A percentile compares a stretch with the other conserved stretches of the same genome.
phyloP scores from a whole-genome alignment of 2,329 filamentous ascomycete genomes.

The Aspergillus neoniger region DNA sequence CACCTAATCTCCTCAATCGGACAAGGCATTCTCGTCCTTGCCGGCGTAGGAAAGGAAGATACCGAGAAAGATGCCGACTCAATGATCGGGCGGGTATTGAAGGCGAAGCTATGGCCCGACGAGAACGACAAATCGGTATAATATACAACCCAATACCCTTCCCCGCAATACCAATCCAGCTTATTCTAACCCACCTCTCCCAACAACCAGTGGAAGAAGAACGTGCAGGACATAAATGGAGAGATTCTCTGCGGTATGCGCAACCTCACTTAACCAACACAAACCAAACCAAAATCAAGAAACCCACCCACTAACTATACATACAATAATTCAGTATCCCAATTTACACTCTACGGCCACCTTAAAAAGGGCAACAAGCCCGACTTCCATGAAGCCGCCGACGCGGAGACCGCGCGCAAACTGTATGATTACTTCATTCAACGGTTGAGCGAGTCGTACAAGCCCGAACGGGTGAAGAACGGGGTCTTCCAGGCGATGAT shows the following conservation, averaged over 20 bases:
- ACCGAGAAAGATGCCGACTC: slow-evolving; percentile 83
- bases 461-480: slow-evolving; percentile 77
- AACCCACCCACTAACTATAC: not conserved
- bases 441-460: slow-evolving; percentile 72
- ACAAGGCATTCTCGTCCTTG: slow-evolving; percentile 85
- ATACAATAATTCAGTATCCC: slow-evolving; percentile 67
- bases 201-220: slow-evolving; percentile 76
- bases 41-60: slow-evolving; percentile 86
- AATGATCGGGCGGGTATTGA: slow-evolving; percentile 82
- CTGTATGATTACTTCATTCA: slow-evolving; percentile 83
- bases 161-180: slow-evolving; percentile 4
- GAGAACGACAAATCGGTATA: slow-evolving; percentile 67
- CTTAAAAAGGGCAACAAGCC: slow-evolving; percentile 97
- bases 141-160: not conserved
- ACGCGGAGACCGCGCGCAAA: slow-evolving; percentile 72
- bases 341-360: slow-evolving; percentile 89
- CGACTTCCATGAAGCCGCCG: slow-evolving; percentile 86
- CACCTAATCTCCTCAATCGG: slow-evolving; percentile 88
- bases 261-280: not conserved
- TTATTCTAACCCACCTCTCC: not conserved
- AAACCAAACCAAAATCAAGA: not conserved
- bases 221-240: slow-evolving; percentile 81
- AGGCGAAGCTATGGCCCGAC: slow-evolving; percentile 90
- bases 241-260: slow-evolving; percentile 88
- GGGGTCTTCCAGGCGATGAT: slow-evolving; percentile 99